These are phyloP conservation scores for Neonectria magnoliae DNA, from an alignment of 2,329 filamentous ascomycete species.

Conservation along the genomic window DNA sequence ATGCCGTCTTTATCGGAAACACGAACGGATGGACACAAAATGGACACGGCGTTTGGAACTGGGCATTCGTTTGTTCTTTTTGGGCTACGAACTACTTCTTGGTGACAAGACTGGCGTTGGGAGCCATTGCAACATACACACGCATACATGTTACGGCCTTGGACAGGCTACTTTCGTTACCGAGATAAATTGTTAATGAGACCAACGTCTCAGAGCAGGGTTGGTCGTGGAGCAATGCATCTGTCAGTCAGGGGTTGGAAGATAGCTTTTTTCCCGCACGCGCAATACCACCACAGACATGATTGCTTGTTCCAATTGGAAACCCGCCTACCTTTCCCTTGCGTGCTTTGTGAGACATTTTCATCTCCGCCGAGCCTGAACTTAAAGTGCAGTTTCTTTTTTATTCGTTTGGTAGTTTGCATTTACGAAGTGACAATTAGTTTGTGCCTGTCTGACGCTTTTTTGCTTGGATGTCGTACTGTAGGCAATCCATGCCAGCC, in stretches of 20 bases:
- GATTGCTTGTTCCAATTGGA: slow-evolving; percentile 24
- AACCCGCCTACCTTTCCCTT: background rate
- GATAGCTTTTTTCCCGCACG: slow-evolving; percentile 22
- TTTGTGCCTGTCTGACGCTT: background rate
- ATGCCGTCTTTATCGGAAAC: slow-evolving; percentile 6
- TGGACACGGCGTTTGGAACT: slow-evolving; percentile 32
- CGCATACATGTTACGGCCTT: slow-evolving; percentile 35
- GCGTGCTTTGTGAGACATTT: background rate
- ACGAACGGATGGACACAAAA: slow-evolving; percentile 36
- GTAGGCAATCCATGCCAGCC: background rate
- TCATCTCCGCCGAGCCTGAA: background rate
- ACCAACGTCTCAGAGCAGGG: slow-evolving; percentile 28
- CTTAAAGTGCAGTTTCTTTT: background rate
- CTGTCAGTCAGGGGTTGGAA: slow-evolving; percentile 21
- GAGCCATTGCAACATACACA: slow-evolving; percentile 26
- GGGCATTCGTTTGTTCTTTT: slow-evolving; percentile 28
- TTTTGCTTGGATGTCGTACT: background rate
- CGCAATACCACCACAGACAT: slow-evolving; percentile 32
- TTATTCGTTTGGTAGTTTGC: background rate
- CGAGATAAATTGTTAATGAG: slow-evolving; percentile 40
- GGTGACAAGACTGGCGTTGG: slow-evolving; percentile 33
- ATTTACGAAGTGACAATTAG: background rate
- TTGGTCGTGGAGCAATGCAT: slow-evolving; percentile 20
- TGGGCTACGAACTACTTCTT: slow-evolving; percentile 25
- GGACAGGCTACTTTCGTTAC: slow-evolving; percentile 34